These are phyloP conservation scores for Penicillium soppii DNA, from an alignment of 495 filamentous ascomycete species.

Conservation along the genomic window DNA sequence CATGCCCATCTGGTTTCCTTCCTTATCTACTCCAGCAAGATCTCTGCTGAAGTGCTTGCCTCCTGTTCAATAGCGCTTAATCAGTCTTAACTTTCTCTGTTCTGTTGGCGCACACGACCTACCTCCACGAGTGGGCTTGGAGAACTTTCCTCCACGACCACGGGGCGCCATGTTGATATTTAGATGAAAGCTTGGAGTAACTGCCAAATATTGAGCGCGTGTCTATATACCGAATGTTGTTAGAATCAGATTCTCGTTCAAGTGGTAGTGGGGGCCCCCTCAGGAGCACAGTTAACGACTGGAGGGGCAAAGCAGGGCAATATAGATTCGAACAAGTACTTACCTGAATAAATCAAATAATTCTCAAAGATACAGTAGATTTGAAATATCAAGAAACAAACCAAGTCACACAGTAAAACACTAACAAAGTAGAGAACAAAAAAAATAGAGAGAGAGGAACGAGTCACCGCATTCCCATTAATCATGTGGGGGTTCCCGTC, in stretches of 20 bases:
- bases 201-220: neutral
- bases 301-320: too few relatives aligned
- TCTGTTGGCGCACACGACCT: constrained; percentile 27
- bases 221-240: too few relatives aligned
- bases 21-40: constrained; percentile 78
- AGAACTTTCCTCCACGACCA: constrained; percentile 89
- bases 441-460: neutral
- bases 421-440: neutral
- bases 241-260: too few relatives aligned
- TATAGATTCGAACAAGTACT: too few relatives aligned
- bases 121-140: constrained; percentile 91
- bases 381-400: neutral
- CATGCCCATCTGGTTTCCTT: constrained; percentile 74
- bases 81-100: neutral
- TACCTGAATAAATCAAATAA: too few relatives aligned
- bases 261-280: too few relatives aligned
- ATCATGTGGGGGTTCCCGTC: constrained; percentile 1
- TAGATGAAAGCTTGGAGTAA: neutral
- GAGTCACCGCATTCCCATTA: constrained; percentile 12
- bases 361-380: neutral
- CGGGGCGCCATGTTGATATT: constrained; percentile 43
- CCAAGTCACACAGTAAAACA: neutral
- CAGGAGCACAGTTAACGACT: too few relatives aligned
- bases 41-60: constrained; percentile 94
- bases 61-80: constrained; percentile 54